Evolutionary conservation across 2,329 filamentous ascomycete species (phyloP), one percentile per base, ranked within the genome.

Genomic region (Esteya vermicola): DNA sequence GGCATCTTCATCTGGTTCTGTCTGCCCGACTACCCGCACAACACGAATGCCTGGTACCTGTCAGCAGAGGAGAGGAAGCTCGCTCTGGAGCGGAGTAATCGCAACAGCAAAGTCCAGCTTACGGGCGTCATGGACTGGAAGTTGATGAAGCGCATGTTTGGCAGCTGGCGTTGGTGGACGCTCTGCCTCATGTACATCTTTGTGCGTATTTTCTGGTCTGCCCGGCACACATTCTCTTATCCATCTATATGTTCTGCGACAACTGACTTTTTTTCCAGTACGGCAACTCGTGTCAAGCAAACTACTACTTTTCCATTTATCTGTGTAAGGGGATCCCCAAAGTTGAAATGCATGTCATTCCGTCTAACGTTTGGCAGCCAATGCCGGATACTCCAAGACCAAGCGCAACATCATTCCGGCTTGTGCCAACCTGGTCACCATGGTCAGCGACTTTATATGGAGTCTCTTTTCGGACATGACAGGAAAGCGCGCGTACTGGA

Each of bases 11-110:
- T 47, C 4, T 55, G 43, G 37, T 49, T 51, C 37, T 41, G 54
- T 10, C 48, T 56, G 2, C 52, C 54, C 1, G 53, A 55, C 30
- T 48, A 48, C 12, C 53, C 53, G 9, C 46, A 52, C 33, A 54
- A 45, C 25, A 55, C 48, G 9, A 47, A 38, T 20, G 44, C 53
- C 8, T 52, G 47, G 48, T 54, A 49, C 25, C 43, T 56, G 12
- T 52, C 47, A 23, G 41, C 46, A 10, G 45, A 47, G 21, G 53
- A 56, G 28, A 41, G 46, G 13, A 31, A 39, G 9, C 30, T 53
- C 14, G 54, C 53, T 2, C 30, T 48, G 13, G 31, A 45, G 35
- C 50, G 53, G 3, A 47, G 52, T 1, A 43, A 42, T 18, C 48
- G 44, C 22, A 36, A 45, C 1, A 51, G 54, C 12, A 54, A 51